Conservation (phyloP, 345 rosid genomes). For the Brassica nigra region DNA sequence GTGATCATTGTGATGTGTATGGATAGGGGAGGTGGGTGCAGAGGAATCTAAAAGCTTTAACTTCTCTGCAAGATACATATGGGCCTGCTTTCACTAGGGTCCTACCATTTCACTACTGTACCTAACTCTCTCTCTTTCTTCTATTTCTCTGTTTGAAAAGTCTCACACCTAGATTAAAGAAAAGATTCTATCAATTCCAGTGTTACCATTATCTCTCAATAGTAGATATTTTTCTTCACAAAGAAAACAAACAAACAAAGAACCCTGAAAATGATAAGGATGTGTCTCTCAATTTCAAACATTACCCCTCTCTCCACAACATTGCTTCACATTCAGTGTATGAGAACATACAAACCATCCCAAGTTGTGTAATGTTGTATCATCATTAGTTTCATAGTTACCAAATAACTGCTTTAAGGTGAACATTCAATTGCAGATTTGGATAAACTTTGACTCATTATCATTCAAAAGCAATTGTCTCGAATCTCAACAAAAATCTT, state of each 20-base stretch:
- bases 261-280: slow-evolving; percentile 20
- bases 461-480: slow-evolving; percentile 22
- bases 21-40: slow-evolving; percentile 59
- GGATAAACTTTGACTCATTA: neutral
- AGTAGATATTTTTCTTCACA: slow-evolving; percentile 8
- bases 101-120: slow-evolving; percentile 36
- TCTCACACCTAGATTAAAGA: slow-evolving; percentile 27
- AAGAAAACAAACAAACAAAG: slow-evolving; percentile 30
- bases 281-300: slow-evolving; percentile 44
- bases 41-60: slow-evolving; percentile 56
- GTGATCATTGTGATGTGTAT: slow-evolving; percentile 43
- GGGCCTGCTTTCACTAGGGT: slow-evolving; percentile 46
- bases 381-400: neutral
- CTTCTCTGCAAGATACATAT: slow-evolving; percentile 39
- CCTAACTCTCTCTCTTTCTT: slow-evolving; percentile 16
- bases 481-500: slow-evolving; percentile 25
- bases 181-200: slow-evolving; percentile 39
- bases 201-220: slow-evolving; percentile 28
- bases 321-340: neutral
- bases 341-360: neutral
- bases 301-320: slow-evolving; percentile 35
- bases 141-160: slow-evolving; percentile 33
- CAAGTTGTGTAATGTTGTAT: slow-evolving; percentile 1
- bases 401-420: neutral
- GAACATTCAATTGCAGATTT: neutral